Conservation (phyloP, 2,329 filamentous ascomycete species). For the Scleromitrula shiraiana region DNA sequence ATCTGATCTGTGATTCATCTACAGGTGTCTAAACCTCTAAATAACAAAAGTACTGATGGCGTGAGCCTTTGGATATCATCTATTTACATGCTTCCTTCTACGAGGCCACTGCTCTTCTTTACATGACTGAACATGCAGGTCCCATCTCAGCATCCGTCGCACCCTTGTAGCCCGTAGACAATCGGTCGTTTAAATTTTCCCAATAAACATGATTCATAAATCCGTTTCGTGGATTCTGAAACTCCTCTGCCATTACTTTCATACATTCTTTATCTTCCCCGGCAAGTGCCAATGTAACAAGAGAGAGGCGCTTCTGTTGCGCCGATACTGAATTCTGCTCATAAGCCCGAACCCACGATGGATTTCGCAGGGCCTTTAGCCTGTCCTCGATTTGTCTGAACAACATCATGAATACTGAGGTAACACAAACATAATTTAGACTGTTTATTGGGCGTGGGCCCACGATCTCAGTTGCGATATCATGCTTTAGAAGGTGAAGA, state of each 20-base stretch:
- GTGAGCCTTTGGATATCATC: too few relatives aligned
- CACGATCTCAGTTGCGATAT: conserved; percentile 28
- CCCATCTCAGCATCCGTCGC: background rate
- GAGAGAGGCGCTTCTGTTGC: conserved; percentile 22
- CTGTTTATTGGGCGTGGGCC: conserved; percentile 26
- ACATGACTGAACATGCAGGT: too few relatives aligned
- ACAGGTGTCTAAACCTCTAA: too few relatives aligned
- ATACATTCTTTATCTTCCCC: conserved; percentile 29
- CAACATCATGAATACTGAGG: conserved; percentile 17
- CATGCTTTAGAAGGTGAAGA: conserved; percentile 22
- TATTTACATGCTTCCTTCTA: too few relatives aligned
- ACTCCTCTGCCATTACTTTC: conserved; percentile 26
- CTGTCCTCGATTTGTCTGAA: conserved; percentile 27
- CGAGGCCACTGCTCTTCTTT: too few relatives aligned
- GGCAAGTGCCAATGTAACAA: conserved; percentile 21
- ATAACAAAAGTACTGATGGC: too few relatives aligned
- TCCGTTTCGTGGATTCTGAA: conserved; percentile 23
- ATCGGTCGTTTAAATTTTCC: conserved; percentile 16
- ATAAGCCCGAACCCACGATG: conserved; percentile 27
- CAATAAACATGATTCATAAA: conserved; percentile 31
- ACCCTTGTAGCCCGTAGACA: background rate
- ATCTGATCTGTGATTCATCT: too few relatives aligned
- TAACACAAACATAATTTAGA: conserved; percentile 31
- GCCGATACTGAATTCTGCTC: conserved; percentile 18
- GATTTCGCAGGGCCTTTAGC: conserved; percentile 24